A percentile compares a stretch with the other conserved stretches of the same genome.
Evolutionary conservation across 345 rosid species (phyloP).

Genomic region (Sonneratia caseolaris): DNA sequence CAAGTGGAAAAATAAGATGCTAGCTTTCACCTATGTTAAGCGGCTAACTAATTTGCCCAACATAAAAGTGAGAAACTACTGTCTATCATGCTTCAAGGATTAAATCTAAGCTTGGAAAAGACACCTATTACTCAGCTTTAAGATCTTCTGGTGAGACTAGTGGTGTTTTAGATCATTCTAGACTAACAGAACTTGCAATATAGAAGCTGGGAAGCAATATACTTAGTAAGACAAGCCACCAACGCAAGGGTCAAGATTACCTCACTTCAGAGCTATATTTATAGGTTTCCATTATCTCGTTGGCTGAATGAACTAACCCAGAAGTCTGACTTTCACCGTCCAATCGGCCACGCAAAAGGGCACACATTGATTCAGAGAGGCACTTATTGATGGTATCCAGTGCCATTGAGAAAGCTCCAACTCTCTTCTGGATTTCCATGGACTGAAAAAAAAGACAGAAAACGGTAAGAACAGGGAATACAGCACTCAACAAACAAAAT

Average conservation of each 20-base stretch:
- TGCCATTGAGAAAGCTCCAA: conserved; percentile 90
- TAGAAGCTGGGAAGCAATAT: not conserved
- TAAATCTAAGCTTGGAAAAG: not conserved
- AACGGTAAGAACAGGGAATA: not conserved
- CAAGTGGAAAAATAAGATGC: too few species aligned
- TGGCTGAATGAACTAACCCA: conserved; percentile 82
- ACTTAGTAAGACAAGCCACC: not conserved
- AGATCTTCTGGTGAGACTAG: not conserved
- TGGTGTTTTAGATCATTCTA: not conserved
- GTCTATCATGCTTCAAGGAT: not conserved
- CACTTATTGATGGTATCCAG: conserved; percentile 82
- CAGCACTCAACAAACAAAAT: not conserved
- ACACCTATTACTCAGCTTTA: not conserved
- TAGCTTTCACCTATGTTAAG: too few species aligned
- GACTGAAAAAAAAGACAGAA: conserved; percentile 33
- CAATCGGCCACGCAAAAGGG: conserved; percentile 70
- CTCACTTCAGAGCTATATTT: conserved; percentile 84
- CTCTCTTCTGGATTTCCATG: conserved; percentile 80
- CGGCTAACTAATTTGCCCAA: too few species aligned
- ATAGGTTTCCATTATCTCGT: conserved; percentile 70
- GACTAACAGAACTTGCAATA: not conserved
- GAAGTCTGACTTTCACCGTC: conserved; percentile 89
- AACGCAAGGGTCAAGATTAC: conserved; percentile 19
- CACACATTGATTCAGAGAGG: conserved; percentile 82
- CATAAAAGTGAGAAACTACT: too few species aligned